These are phyloP conservation scores for Luffa aegyptiaca DNA, from an alignment of 306 rosid genomes.

Conservation along the genomic window DNA sequence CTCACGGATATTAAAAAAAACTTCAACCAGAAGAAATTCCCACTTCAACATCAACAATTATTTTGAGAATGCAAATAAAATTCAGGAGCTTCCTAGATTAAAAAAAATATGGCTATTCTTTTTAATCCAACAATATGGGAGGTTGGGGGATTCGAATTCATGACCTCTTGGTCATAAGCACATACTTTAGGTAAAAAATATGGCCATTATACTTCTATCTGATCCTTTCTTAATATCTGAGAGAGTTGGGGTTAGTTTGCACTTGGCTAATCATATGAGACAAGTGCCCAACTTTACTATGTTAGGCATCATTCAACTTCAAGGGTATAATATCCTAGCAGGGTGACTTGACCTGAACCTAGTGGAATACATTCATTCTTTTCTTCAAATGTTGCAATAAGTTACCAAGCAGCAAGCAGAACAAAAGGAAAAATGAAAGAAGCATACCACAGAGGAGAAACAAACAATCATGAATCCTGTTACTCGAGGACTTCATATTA, in stretches of 20 bases:
- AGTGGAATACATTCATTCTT: not conserved
- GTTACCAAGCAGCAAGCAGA: not conserved
- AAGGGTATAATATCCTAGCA: not conserved
- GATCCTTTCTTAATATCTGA: not conserved
- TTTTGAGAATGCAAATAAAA: not conserved
- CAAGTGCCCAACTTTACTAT: not conserved
- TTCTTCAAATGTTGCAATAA: not conserved
- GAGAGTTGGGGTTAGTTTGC: not conserved
- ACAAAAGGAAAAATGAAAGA: not conserved
- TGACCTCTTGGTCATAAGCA: too few relatives aligned
- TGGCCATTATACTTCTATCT: not conserved
- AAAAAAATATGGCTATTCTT: not conserved
- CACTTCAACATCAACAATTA: not conserved
- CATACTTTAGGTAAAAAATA: too few relatives aligned
- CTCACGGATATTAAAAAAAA: too few relatives aligned
- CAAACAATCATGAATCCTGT: not conserved
- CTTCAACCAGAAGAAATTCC: constrained; percentile 1
- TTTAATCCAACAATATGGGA: too few relatives aligned
- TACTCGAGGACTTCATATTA: too few relatives aligned
- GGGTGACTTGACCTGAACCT: not conserved
- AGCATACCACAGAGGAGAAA: not conserved
- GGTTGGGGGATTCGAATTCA: too few relatives aligned
- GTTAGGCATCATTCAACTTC: not conserved
- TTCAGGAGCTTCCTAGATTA: not conserved
- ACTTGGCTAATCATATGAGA: not conserved